Conservation (phyloP, 2,329 filamentous ascomycete species). For the Talaromyces sp. region DNA sequence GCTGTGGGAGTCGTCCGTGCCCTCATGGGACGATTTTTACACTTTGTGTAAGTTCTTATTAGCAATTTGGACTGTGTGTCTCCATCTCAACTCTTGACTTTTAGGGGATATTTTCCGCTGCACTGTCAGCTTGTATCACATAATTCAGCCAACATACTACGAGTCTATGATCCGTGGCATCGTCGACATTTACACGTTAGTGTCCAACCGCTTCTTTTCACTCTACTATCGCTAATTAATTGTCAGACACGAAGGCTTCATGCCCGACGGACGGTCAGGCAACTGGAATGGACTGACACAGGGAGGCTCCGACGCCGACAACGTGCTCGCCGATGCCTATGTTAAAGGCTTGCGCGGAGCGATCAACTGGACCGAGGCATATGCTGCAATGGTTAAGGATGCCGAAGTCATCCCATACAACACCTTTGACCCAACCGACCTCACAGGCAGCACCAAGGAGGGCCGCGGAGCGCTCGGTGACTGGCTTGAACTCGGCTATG, state of each 20-base stretch:
- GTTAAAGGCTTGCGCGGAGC: constrained; percentile 60
- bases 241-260: constrained; percentile 45
- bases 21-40: constrained; percentile 67
- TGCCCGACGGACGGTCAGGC: constrained; percentile 62
- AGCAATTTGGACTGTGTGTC: background rate
- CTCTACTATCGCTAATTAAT: background rate
- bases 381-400: constrained; percentile 60
- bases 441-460: constrained; percentile 59
- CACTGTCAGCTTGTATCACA: constrained; percentile 59
- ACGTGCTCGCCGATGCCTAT: constrained; percentile 67
- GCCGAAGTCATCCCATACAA: constrained; percentile 60
- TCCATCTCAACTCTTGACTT: constrained; percentile 12
- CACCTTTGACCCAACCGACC: constrained; percentile 51
- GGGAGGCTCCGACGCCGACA: constrained; percentile 66
- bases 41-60: constrained; percentile 41
- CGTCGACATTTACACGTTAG: constrained; percentile 62
- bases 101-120: constrained; percentile 62
- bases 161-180: constrained; percentile 62
- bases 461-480: constrained; percentile 64
- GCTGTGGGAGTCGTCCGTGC: constrained; percentile 57
- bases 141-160: constrained; percentile 58
- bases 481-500: constrained; percentile 61
- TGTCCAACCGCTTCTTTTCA: background rate
- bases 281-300: constrained; percentile 60
- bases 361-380: constrained; percentile 61